Evolutionary conservation across 305 asterid genomes (phyloP), one percentile per base, ranked within the genome.

Genomic region (Fraxinus sp.): DNA sequence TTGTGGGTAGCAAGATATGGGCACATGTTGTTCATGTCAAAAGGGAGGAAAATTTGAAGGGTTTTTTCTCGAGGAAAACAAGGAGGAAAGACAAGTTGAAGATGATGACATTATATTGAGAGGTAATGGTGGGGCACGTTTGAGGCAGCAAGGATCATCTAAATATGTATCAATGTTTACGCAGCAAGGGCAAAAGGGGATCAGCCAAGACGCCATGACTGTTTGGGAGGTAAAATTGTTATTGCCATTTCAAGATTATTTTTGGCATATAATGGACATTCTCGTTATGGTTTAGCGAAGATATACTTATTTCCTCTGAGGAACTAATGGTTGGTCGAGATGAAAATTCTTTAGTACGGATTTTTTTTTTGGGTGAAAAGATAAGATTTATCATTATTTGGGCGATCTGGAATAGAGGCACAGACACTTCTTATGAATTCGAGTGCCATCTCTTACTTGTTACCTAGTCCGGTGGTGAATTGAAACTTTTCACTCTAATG

Each of bases 171-270:
- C 98, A 70, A 92, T 93, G 95, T 93, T 83, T 86, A 88, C 84
- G 28, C 95, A 90, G 77, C 97, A 93, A 82, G 99, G 99, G 20
- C 89, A 78, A 77, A 94, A 96, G 20, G 97, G 98, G 46, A 75
- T 83, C 66, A 94, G 92, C 81, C 99, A 96, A 87, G 99, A 96
- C 71, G 93, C 98, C 90, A 93, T 96, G 98, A 93, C 98, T 3
- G 97, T 91, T 84, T 96, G 99, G 98, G 98, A 96, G 99, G 99
- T 92, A 86, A 76, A 77, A 37, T 22, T 8, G 2, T 16, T 68
- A 10, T 30, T 76, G 30, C 11, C 4, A 8, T 81, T 55, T 24
- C 9, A 26, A 28, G 22, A 14, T 18, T 75, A 0, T 5, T 18
- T 52, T 55, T 26, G 41, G 43, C 28, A 52, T 52, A 52, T 52